These are phyloP conservation scores for Fomitopsis betulina DNA, from an alignment of 1,284 basidiomycete genomes.

Conservation along the genomic window DNA sequence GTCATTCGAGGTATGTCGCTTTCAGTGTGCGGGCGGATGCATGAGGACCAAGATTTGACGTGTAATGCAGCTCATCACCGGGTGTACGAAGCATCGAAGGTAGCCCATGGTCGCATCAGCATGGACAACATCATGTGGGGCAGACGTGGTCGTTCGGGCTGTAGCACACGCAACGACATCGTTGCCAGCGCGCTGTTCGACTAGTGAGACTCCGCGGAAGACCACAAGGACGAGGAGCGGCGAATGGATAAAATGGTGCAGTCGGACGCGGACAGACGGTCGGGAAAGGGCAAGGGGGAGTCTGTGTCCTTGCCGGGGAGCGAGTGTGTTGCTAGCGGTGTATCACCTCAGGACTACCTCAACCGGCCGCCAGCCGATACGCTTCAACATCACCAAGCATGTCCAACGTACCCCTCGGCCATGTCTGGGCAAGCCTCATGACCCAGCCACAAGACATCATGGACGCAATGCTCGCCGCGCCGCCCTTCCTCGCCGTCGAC, in stretches of 20 bases:
- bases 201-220: conserved; percentile 17
- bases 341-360: no score
- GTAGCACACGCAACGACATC: conserved; percentile 1
- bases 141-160: no score
- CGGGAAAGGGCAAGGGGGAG: not conserved
- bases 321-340: no score
- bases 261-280: not conserved
- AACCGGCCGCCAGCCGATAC: no score
- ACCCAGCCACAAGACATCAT: not conserved
- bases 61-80: conserved; percentile 5
- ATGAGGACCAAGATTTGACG: not conserved
- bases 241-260: not conserved
- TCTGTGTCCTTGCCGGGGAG: no score
- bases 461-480: conserved; percentile 11
- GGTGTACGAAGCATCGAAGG: conserved; percentile 1
- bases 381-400: no score
- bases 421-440: no score
- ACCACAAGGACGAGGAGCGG: not conserved
- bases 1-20: not conserved
- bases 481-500: conserved; percentile 37
- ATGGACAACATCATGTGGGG: conserved; percentile 25
- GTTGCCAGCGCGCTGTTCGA: conserved; percentile 25
- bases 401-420: no score
- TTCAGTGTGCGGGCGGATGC: no score
- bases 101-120: conserved; percentile 25